Conservation (phyloP, 345 rosid genomes). For the Murraya koenigii region DNA sequence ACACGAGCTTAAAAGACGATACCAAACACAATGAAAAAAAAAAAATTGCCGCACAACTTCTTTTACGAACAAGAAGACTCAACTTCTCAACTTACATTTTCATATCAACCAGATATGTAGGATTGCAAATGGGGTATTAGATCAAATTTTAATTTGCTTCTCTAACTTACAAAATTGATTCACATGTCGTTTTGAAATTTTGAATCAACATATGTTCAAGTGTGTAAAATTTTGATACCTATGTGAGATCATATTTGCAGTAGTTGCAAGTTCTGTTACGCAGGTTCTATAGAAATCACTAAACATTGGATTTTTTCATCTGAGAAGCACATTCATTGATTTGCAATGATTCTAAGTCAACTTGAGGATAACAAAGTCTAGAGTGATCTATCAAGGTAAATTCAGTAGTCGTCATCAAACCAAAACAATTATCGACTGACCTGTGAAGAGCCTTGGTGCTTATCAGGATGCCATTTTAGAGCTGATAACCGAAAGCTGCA, state of each 20-base stretch:
- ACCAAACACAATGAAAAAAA: neutral
- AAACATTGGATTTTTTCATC: neutral
- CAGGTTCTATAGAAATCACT: neutral
- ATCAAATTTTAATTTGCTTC: neutral
- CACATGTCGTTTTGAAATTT: neutral
- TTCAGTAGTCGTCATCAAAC: neutral
- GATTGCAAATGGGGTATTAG: neutral
- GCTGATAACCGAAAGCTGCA: slow-evolving; percentile 73
- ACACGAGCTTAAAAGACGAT: neutral
- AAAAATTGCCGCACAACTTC: neutral
- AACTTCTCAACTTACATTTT: neutral
- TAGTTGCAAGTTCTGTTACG: neutral
- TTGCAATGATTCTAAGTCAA: neutral
- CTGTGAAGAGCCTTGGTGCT: slow-evolving; percentile 73
- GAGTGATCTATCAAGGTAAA: neutral
- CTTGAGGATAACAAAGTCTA: neutral
- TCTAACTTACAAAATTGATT: neutral
- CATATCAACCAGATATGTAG: neutral
- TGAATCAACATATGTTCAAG: neutral
- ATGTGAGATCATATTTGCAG: neutral
- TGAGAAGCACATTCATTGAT: neutral
- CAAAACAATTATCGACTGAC: slow-evolving; percentile 27
- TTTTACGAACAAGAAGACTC: neutral
- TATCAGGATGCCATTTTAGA: slow-evolving; percentile 95
- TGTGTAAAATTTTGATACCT: too few relatives aligned